Base-by-base conservation (phyloP, 192 early-diverging fungal species). In the Linnemannia exigua region DNA sequence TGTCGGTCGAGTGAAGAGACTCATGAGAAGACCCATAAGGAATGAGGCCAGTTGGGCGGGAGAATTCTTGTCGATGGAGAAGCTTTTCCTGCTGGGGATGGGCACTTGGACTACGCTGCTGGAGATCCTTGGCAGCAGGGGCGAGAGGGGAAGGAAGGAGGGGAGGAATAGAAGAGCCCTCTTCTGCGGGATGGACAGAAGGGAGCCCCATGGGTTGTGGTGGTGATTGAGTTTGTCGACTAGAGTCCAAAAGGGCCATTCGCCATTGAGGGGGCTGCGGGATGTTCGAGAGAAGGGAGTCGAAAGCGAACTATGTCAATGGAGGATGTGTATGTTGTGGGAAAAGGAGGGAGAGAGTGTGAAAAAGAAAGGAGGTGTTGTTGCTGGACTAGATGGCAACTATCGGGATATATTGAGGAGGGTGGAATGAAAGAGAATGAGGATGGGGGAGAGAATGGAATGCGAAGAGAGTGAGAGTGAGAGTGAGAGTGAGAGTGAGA, bases 141-240 rank as follows among this genome's bases (percentile, higher is more conserved):
- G 68, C 68, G 19, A 36, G 35, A 41, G 38, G 68, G 20, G 68
- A 36, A 36, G 58, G 12, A n/a, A n/a, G n/a, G 58, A 63, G 58
- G 58, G 58, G 58, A 63, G 28, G 25, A 25, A 63, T 63, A 63
- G 58, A 63, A 63, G 58, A 63, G 58, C 58, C 58, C 58, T 63
- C 58, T 63, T 63, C 58, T 63, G 58, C 58, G 58, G 58, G 58
- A 63, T 63, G 58, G 58, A 63, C 58, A 63, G 58, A 63, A 63
- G 58, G 58, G 58, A 63, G 58, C 58, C 28, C 58, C 58, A 63
- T 63, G 8, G 58, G 9, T 15, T 6, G 28, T 63, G 58, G 9
- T 15, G 22, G 28, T 63, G 28, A 25, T 63, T 25, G 25, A 31
- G 25, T 3, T 15, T 12, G 70, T 17, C 44, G 70, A 28, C 25